phyloP scores from a whole-genome alignment of 192 early-diverging fungal species.

The Allomyces macrogynus region DNA sequence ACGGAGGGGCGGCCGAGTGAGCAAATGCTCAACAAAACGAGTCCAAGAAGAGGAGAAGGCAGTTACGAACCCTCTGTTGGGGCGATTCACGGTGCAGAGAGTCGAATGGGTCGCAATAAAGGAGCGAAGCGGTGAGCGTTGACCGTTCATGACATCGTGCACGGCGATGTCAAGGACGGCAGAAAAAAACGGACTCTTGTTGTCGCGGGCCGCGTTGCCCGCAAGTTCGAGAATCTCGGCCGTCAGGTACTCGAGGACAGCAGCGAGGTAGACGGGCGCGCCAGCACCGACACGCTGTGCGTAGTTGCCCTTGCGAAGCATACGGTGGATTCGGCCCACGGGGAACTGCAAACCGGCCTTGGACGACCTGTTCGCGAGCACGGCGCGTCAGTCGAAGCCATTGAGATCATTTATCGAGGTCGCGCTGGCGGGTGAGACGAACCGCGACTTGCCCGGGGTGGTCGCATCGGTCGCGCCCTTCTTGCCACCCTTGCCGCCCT shows the following conservation, averaged over 20 bases:
- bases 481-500: not conserved
- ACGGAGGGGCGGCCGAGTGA: too few species aligned
- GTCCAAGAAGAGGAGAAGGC: too few species aligned
- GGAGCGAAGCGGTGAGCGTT: too few species aligned
- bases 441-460: not conserved
- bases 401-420: not conserved
- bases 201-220: conserved; percentile 17
- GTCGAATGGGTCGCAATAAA: too few species aligned
- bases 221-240: conserved; percentile 15
- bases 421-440: not conserved
- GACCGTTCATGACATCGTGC: too few species aligned
- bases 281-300: conserved; percentile 17
- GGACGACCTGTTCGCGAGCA: not conserved
- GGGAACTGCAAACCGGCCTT: conserved; percentile 10
- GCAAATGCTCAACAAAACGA: too few species aligned
- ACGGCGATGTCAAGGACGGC: too few species aligned
- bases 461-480: not conserved
- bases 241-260: conserved; percentile 12
- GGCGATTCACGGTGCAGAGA: too few species aligned
- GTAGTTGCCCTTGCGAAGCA: conserved; percentile 16
- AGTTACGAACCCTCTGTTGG: too few species aligned
- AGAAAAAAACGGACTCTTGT: conserved; percentile 4
- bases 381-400: not conserved
- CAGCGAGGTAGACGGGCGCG: conserved; percentile 12
- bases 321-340: conserved; percentile 12